A percentile compares a stretch with the other conserved stretches of the same genome.
Evolutionary conservation across 768 basidiomycete species (phyloP).

Genomic region (Boletus rufocinnamomeus): DNA sequence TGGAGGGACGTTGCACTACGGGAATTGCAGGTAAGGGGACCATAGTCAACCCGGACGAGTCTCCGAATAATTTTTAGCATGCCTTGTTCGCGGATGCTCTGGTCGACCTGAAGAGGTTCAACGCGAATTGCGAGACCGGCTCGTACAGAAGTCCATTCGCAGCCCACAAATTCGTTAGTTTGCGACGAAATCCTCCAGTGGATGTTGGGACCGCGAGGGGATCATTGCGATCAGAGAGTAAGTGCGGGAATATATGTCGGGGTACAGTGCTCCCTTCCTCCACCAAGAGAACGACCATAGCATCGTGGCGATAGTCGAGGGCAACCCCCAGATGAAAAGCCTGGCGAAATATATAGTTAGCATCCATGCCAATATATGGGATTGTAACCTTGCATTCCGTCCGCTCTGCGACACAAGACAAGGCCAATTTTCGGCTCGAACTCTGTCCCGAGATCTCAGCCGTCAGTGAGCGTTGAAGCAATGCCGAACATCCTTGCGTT

Average conservation of each 20-base stretch:
- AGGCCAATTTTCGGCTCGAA: neutral
- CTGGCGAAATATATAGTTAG: neutral
- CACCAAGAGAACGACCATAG: neutral
- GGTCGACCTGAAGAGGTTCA: neutral
- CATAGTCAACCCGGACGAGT: neutral
- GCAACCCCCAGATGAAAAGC: slow-evolving; percentile 1
- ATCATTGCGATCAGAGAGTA: neutral
- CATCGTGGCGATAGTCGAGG: neutral
- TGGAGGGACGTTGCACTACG: neutral
- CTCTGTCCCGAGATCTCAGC: neutral
- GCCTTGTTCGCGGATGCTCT: neutral
- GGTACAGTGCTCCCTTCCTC: slow-evolving; percentile 1
- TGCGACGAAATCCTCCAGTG: neutral
- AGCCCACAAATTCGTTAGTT: neutral
- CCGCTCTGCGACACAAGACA: neutral
- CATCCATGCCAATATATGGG: neutral
- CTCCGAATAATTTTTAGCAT: neutral
- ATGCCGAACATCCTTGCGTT: neutral
- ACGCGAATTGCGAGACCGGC: too few relatives aligned
- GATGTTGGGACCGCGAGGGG: neutral
- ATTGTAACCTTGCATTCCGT: neutral
- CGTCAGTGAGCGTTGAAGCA: neutral
- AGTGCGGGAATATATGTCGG: neutral
- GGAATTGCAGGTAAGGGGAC: neutral
- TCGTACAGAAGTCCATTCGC: neutral